These are phyloP conservation scores for Canariomyces notabilis DNA, from an alignment of 2,329 filamentous ascomycete genomes.

Conservation along the genomic window DNA sequence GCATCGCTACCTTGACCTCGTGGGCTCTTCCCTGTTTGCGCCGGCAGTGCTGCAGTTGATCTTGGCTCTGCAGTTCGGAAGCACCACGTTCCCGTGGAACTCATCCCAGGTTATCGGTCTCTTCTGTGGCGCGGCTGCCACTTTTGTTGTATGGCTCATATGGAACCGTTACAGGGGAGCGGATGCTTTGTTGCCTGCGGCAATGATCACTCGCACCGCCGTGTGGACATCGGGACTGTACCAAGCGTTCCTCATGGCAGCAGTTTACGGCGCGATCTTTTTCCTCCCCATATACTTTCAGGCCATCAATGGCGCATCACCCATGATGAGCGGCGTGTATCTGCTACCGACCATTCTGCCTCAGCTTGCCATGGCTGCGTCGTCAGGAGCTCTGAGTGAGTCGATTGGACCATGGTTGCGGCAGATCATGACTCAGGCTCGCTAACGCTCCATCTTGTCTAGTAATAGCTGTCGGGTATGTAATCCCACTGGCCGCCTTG, in stretches of 20 bases:
- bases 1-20: slow-evolving; percentile 35
- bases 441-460: no score
- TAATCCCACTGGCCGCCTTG: slow-evolving; percentile 13
- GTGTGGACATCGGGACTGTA: slow-evolving; percentile 22
- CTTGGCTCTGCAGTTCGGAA: slow-evolving; percentile 42
- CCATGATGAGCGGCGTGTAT: slow-evolving; percentile 30
- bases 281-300: slow-evolving; percentile 36
- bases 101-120: slow-evolving; percentile 35
- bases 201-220: slow-evolving; percentile 18
- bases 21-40: slow-evolving; percentile 33
- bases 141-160: slow-evolving; percentile 31
- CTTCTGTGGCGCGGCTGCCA: slow-evolving; percentile 33
- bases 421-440: no score
- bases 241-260: slow-evolving; percentile 16
- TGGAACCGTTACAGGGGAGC: slow-evolving; percentile 35
- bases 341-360: slow-evolving; percentile 26
- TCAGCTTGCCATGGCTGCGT: slow-evolving; percentile 19
- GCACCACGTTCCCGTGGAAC: slow-evolving; percentile 35
- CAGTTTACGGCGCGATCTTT: slow-evolving; percentile 20
- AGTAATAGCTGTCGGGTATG: no score
- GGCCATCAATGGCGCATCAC: slow-evolving; percentile 26
- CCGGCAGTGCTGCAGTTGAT: slow-evolving; percentile 37
- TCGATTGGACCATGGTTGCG: no score
- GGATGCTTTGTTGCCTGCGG: slow-evolving; percentile 24
- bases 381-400: slow-evolving; percentile 21